Evolutionary conservation across 2,329 filamentous ascomycete genomes (phyloP).

Genomic region (Fonsecaea monophora): DNA sequence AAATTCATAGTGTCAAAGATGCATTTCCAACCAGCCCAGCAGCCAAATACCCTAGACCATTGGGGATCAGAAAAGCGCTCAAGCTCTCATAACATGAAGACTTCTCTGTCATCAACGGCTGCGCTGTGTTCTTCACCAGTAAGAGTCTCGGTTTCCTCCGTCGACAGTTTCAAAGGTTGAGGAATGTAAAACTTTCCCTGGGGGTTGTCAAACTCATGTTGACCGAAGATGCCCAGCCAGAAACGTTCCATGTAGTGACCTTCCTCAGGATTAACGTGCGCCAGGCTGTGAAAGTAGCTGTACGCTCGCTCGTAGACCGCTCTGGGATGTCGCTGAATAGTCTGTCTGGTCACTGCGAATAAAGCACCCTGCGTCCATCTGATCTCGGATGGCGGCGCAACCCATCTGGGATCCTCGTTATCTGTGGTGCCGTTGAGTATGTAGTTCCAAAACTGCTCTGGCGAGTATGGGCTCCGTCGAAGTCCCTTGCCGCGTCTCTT

Average conservation of each 20-base stretch:
- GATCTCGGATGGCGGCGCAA: constrained; percentile 20
- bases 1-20: not conserved
- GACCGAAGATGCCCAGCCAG: constrained; percentile 31
- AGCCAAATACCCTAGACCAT: not conserved
- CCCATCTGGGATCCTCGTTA: constrained; percentile 7
- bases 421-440: constrained; percentile 23
- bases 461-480: constrained; percentile 24
- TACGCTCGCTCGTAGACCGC: constrained; percentile 29
- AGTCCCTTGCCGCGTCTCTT: constrained; percentile 28
- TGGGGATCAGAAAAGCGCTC: not conserved
- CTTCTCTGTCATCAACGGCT: not conserved
- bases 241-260: constrained; percentile 38
- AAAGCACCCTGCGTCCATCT: constrained; percentile 35
- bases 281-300: constrained; percentile 28
- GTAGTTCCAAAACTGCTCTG: constrained; percentile 30
- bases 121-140: constrained; percentile 1
- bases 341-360: constrained; percentile 32
- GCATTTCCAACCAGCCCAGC: not conserved
- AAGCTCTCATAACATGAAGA: constrained; percentile 10
- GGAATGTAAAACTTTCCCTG: not conserved
- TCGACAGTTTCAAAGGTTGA: not conserved
- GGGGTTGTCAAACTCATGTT: not conserved
- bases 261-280: constrained; percentile 36
- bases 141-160: not conserved
- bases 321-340: constrained; percentile 31